Base-by-base conservation (phyloP, 2,329 filamentous ascomycete species). In the Aulographum hederae region DNA sequence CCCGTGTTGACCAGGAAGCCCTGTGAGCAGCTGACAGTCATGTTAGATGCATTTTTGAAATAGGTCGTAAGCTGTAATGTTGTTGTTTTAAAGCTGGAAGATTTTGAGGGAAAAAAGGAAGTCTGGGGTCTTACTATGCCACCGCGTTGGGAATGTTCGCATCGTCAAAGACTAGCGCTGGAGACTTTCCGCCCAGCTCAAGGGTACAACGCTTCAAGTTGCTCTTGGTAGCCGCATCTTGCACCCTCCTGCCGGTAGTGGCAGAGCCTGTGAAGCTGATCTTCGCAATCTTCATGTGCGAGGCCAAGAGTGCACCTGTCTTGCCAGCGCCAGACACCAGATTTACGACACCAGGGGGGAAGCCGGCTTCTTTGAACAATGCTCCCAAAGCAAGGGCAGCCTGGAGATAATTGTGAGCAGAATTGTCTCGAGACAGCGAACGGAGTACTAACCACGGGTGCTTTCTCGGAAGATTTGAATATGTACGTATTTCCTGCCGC, bases 151-250 rank as follows among this genome's bases (percentile, higher is more conserved):
- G 53, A 12, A 66, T 45, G 40, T 67, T 53, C 39, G 54, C 57
- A 38, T 63, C 59, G 26, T 54, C 48, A 41, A 62, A 61, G 26
- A 62, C 50, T 13, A 63, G 48, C 18, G 50, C 50, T 11, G 58
- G 58, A 5, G 48, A 52, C 43, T 61, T 62, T 21, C 59, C 60
- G 28, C 58, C 58, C 5, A 60, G 48, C 41, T 62, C 58, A 2
- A 63, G 46, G 2, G 56, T 57, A 21, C 60, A 53, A 18, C 55
- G 51, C 47, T 62, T 63, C 35, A 61, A 41, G 33, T 58, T 60
- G 28, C 46, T 51, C 35, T 46, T 48, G 2, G 54, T 47, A 2
- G 57, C 55, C 13, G 45, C 43, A 23, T 54, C 51, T 36, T 54
- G 51, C 10, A 58, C 47, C 28, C 51, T 47, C 26, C 50, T 48